Evolutionary conservation across 2,329 filamentous ascomycete genomes (phyloP), one percentile per base, ranked within the genome.

Genomic region (Pestalotiopsis fici): DNA sequence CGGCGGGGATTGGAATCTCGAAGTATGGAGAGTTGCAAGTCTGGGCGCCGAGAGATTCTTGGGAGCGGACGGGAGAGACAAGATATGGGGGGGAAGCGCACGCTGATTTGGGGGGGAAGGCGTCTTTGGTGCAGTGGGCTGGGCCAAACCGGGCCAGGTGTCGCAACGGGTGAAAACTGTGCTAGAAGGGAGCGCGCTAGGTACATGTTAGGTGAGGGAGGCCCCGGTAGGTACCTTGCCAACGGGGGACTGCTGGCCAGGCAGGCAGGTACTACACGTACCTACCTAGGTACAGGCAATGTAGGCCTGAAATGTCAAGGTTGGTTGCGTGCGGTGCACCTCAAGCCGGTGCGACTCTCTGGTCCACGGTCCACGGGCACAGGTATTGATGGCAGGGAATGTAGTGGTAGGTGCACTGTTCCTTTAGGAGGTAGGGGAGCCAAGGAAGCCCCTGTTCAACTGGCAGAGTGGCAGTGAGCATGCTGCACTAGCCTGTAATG

Each of bases 21-120:
- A n/a, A 50, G 65, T 61, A 66, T 56, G 59, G 28, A 43, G 28
- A 63, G 66, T 63, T 65, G 66, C 18, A 57, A 47, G 66, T 64
- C 66, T 67, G 60, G 66, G 66, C 66, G 66, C 66, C 66, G 60
- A 67, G 66, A 67, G 61, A 64, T 64, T 64, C 55, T 55, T 59
- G 43, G 31, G 64, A 31, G 59, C 47, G 55, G 56, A 61, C n/a
- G 59, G 37, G 64, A 55, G 25, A 59, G 65, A 28, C 35, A 62
- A 47, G 25, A 31, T 27, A 59, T 50, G 50, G 31, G 63, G 55
- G 54, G 55, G 63, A 31, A 56, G 9, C n/a, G 50, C 18, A 13
- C 12, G 25, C 12, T 21, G 35, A 23, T 21, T 59, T 27, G 13
- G 18, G 18, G 63, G 27, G 50, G 54, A 35, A 59, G n/a, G 27